Percentiles rank a stretch among this genome's conserved stretches.
Conservation (phyloP, 2,329 filamentous ascomycete genomes). For the Zasmidium citrigriseum region DNA sequence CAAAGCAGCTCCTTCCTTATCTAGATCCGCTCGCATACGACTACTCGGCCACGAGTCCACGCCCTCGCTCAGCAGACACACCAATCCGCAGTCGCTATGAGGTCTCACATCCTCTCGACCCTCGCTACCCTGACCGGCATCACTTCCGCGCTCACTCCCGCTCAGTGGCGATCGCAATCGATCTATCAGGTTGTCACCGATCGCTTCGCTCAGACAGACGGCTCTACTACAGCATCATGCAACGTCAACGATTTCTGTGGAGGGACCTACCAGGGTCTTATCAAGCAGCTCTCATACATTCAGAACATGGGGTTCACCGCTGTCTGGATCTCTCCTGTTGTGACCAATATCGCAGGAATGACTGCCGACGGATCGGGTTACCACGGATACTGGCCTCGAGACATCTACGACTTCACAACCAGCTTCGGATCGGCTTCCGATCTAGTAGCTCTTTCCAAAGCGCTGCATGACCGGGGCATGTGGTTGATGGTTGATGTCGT, state of each 20-base stretch:
- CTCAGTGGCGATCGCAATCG: constrained; percentile 47
- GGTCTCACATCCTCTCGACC: background rate
- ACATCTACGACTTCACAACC: constrained; percentile 46
- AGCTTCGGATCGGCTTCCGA: constrained; percentile 40
- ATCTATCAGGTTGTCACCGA: constrained; percentile 49
- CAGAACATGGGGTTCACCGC: constrained; percentile 52
- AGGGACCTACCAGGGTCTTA: constrained; percentile 61
- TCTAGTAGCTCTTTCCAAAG: constrained; percentile 36
- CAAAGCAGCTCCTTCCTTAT: background rate
- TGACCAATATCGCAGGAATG: constrained; percentile 43
- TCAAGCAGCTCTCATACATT: constrained; percentile 64
- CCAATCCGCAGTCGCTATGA: background rate
- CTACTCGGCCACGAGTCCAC: background rate
- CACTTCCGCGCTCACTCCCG: background rate
- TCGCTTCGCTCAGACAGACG: constrained; percentile 42
- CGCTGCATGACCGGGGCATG: constrained; percentile 39
- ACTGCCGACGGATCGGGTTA: constrained; percentile 46
- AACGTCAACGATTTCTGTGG: constrained; percentile 56
- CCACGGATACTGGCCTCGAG: constrained; percentile 58
- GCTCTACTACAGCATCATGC: constrained; percentile 41
- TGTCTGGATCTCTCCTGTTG: constrained; percentile 58
- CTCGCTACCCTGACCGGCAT: background rate
- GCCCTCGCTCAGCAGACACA: background rate
- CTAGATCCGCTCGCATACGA: background rate
- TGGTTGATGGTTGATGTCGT: constrained; percentile 43